Evolutionary conservation across 2,329 filamentous ascomycete species (phyloP).

Genomic region (Colletotrichum scovillei): DNA sequence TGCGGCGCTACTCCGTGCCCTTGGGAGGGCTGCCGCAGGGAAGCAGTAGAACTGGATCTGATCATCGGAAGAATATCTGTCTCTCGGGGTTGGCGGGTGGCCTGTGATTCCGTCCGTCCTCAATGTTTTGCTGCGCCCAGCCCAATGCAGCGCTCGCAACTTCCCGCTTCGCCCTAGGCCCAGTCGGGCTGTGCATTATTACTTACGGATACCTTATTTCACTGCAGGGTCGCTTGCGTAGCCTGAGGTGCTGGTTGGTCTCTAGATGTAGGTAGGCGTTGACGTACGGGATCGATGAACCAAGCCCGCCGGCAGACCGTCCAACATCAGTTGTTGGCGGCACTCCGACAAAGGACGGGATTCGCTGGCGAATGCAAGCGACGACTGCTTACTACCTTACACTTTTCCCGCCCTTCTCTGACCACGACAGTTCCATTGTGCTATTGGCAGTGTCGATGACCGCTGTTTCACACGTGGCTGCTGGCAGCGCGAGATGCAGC

Average conservation of each 20-base stretch:
- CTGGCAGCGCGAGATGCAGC: not conserved
- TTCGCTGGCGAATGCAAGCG: not conserved
- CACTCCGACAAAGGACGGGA: not conserved
- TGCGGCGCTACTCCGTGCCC: constrained; percentile 1
- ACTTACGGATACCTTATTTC: not conserved
- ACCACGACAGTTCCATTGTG: constrained; percentile 4
- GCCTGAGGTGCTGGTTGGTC: not conserved
- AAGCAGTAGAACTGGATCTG: constrained; percentile 2
- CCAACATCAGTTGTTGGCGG: not conserved
- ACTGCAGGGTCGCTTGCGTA: not conserved
- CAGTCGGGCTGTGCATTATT: not conserved
- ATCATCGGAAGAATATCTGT: constrained; percentile 24
- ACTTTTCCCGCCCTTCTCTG: not conserved
- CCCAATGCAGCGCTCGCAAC: constrained; percentile 20
- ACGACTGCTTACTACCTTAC: not conserved
- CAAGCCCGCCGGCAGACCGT: not conserved
- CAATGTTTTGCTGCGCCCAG: not conserved
- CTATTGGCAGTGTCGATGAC: constrained; percentile 1
- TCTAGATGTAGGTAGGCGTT: not conserved
- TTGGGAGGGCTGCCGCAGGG: not conserved
- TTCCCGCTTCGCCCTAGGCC: constrained; percentile 12
- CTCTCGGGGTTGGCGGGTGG: constrained; percentile 14
- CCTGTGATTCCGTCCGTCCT: constrained; percentile 7
- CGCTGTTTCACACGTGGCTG: constrained; percentile 14
- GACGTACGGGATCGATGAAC: not conserved